Base-by-base conservation (phyloP, 2,329 filamentous ascomycete species). In the Pseudogymnoascus sp. region DNA sequence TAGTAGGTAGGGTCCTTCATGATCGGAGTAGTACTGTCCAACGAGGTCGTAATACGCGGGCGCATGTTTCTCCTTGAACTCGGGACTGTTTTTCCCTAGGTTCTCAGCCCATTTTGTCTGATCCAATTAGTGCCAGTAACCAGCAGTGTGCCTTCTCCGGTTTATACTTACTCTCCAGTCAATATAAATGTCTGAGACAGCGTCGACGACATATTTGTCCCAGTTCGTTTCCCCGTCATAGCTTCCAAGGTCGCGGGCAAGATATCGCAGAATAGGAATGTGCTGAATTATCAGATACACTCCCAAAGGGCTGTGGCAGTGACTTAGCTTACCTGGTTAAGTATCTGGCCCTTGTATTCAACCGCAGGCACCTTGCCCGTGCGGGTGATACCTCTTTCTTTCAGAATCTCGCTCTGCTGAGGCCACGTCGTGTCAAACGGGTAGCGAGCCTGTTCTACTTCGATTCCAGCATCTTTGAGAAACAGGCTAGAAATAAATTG, bases 161-260 rank as follows among this genome's bases (percentile, higher is more conserved):
- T 21, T 21, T 21, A 21, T 0, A 67, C 73, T 68, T 64, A 76
- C 75, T 44, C 75, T 69, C 75, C 75, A 76, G 41, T 77, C 75
- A 6, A 73, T 69, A 31, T 77, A 77, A 9, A 76, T 63, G 33
- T 77, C 75, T 1, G 74, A 63, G 0, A 76, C 73, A 1, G 70
- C 67, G 62, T 77, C 75, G 0, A 76, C 70, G 2, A 72, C 15
- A 39, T 72, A 76, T 61, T 76, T 76, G 21, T 77, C 75, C 2
- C 67, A 64, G 41, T 66, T 75, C 2, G 74, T 73, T 2, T 70
- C 68, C 7, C 75, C 75, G 15, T 77, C 75, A 21, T 77, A 77
- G 2, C 55, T 59, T 8, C 71, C 72, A 0, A 75, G 68, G 0
- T 75, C 72, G 2, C 74, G 69, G 1, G 75, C 62, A 0, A 77